Percentiles rank a stretch among this genome's conserved stretches.
Conservation (phyloP, 805 yeast species). For the Schwanniomyces pseudopolymorphus region DNA sequence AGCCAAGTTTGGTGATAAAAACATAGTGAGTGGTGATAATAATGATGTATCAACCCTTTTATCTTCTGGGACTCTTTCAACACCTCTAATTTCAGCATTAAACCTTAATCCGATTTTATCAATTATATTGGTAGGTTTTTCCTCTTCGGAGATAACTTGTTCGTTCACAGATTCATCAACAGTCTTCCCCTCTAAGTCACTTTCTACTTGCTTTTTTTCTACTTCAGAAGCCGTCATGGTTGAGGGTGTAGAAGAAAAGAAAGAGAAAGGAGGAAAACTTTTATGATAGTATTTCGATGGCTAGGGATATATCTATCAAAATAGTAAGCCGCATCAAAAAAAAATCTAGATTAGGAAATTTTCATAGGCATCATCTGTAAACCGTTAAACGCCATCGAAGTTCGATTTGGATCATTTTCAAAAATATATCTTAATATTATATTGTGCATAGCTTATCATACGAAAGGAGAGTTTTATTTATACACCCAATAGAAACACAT, state of each 20-base stretch:
- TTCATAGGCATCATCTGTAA: neutral
- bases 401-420: neutral
- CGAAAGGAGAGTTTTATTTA: no score
- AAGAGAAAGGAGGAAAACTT: neutral
- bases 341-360: neutral
- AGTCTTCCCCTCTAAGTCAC: neutral
- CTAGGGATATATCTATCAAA: neutral
- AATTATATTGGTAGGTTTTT: conserved; percentile 12
- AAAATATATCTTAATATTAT: no score
- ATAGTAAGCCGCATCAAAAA: neutral
- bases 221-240: neutral
- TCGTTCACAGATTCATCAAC: conserved; percentile 5
- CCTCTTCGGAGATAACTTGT: neutral
- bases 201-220: neutral
- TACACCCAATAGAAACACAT: no score
- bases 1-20: conserved; percentile 32
- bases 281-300: neutral
- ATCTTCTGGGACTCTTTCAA: conserved; percentile 27
- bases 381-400: neutral
- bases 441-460: no score
- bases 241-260: neutral
- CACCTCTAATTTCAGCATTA: conserved; percentile 29
- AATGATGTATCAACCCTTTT: conserved; percentile 15
- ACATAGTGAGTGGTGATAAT: conserved; percentile 23
- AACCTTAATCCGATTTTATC: conserved; percentile 22